Evolutionary conservation across 2,329 filamentous ascomycete genomes (phyloP), one percentile per base, ranked within the genome.

Genomic region (Scytalidium sp.): DNA sequence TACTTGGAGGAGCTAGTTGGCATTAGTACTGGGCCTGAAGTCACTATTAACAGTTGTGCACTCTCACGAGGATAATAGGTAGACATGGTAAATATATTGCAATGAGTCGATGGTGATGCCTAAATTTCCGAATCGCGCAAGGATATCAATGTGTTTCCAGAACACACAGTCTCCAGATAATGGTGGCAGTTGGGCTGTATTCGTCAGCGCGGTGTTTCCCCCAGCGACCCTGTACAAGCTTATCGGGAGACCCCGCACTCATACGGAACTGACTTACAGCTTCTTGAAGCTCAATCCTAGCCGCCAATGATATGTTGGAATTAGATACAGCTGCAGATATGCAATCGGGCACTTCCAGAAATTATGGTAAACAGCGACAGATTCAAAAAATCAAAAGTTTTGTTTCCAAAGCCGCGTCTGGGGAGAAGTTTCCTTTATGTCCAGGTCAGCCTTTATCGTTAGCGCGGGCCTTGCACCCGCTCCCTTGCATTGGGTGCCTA

Each of bases 1-100:
- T 48, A 23, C 56, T 57, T 23, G 61, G 62, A 51, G 63, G 60
- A 58, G 63, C 63, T 66, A 39, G 43, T 20, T 19, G 46, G 40
- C 48, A 43, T 62, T 54, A 64, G 55, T 25, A 43, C 40, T n/a
- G 15, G 5, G 17, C 32, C 6, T 9, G 8, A 15, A 36, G 15
- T 15, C 13, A n/a, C n/a, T n/a, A n/a, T 36, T 7, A 9, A 15
- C 8, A 20, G 25, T n/a, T 21, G 41, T 21, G 39, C 41, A 46
- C 23, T 61, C 64, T 56, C 53, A 67, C 64, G 64, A 60, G 64
- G 64, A 58, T 66, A 66, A 43, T 64, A 64, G 25, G 54, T 53
- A 21, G 61, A 63, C 60, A 64, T 64, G 29, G 41, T 55, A 46
- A 49, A 9, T 44, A 39, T 39, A 8, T 20, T 21, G 19, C 3